Evolutionary conservation across 2,329 filamentous ascomycete genomes (phyloP), one percentile per base, ranked within the genome.

Genomic region (Monilinia polystroma): DNA sequence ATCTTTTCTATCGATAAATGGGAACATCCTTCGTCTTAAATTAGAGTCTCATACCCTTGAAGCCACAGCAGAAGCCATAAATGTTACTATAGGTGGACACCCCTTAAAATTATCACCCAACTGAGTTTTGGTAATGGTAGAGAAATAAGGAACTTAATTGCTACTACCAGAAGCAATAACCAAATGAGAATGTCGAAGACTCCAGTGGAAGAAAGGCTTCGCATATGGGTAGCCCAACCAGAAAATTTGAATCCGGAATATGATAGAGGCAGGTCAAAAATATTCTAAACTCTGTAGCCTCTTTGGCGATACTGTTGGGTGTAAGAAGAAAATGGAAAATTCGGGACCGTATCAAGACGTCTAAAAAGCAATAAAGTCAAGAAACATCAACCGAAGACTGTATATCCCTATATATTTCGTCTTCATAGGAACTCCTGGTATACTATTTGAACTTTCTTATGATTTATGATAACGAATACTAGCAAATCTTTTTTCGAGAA

Each of bases 121-220:
- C 83, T 83, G 0, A 84, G 89, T 70, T 91, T 90, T 74, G 85
- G 90, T 0, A 93, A 93, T 72, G 89, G 86, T 0, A 85, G 89
- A 0, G 89, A 91, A 70, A 84, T 94, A 23, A 89, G 93, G 57
- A 89, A 84, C 23, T 74, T 92, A 76, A 84, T 63, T 5, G 78
- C 81, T 56, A 71, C 73, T 14, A 82, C 84, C 0, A 85, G 85
- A 70, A 71, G 76, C 8, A 70, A 75, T 5, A 80, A 83, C 69
- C 82, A 85, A 68, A 74, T 78, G 64, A 78, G 83, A 43, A 66
- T 68, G 12, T 68, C 70, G 12, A 59, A 64, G 1, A 16, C 66
- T 6, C 66, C 77, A 4, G 67, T 70, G 6, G 71, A 71, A 12
- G 73, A 76, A 20, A 65, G 66, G 41, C 38, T 51, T 20, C n/a